Evolutionary conservation across 495 filamentous ascomycete species (phyloP).

Genomic region (Aspergillus hancockii): DNA sequence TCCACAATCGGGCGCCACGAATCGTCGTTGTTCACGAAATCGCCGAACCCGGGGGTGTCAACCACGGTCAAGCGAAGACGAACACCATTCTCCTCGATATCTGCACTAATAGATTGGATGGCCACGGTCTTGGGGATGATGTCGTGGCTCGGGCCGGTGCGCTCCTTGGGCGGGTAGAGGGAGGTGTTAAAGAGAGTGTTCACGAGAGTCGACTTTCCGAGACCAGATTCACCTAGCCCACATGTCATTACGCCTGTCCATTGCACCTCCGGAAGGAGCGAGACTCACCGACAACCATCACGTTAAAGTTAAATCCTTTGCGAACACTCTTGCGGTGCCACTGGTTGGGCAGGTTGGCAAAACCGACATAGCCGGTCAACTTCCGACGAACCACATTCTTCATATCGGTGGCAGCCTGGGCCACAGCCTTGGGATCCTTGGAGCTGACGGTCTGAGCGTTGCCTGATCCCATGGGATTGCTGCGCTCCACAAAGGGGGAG

Average conservation of each 20-base stretch:
- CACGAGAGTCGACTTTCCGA: slow-evolving; percentile 98
- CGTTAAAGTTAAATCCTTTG: slow-evolving; percentile 99
- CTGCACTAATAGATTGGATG: slow-evolving; percentile 97
- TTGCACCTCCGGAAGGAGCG: neutral
- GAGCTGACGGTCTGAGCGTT: slow-evolving; percentile 69
- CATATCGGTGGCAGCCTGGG: slow-evolving; percentile 78
- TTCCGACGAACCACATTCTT: slow-evolving; percentile 98
- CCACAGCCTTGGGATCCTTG: slow-evolving; percentile 81
- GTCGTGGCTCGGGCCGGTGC: slow-evolving; percentile 92
- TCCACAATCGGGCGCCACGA: slow-evolving; percentile 98
- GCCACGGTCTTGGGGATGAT: slow-evolving; percentile 99
- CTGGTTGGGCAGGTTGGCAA: slow-evolving; percentile 98
- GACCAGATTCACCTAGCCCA: slow-evolving; percentile 87
- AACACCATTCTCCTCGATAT: slow-evolving; percentile 98
- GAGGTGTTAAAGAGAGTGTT: slow-evolving; percentile 99
- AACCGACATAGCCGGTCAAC: slow-evolving; percentile 96
- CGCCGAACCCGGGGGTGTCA: slow-evolving; percentile 96
- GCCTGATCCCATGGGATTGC: slow-evolving; percentile 61
- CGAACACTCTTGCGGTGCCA: slow-evolving; percentile 99
- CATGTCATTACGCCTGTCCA: slow-evolving; percentile 6
- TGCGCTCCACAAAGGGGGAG: slow-evolving; percentile 60
- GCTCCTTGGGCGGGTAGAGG: slow-evolving; percentile 97
- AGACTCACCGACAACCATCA: slow-evolving; percentile 95
- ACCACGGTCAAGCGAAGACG: slow-evolving; percentile 96
- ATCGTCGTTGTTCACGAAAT: slow-evolving; percentile 99